Conservation (phyloP, 306 rosid species). For the Ziziphus jujuba region DNA sequence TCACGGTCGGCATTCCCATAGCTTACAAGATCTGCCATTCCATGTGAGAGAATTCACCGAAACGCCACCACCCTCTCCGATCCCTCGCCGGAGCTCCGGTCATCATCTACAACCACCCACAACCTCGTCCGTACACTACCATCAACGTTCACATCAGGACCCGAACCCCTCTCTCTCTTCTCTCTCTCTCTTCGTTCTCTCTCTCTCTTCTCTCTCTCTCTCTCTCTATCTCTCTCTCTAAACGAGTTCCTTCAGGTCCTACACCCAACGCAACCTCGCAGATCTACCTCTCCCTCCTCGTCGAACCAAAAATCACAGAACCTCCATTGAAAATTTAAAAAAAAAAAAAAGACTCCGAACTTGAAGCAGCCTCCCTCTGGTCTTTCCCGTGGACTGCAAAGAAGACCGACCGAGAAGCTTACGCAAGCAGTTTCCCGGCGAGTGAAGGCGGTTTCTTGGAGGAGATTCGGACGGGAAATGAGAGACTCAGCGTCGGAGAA, state of each 20-base stretch:
- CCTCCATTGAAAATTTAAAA: constrained; percentile 44
- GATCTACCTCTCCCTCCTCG: constrained; percentile 47
- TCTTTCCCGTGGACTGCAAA: constrained; percentile 16
- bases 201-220: constrained; percentile 19
- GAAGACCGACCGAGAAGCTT: constrained; percentile 10
- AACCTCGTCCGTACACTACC: constrained; percentile 61
- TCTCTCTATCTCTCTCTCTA: constrained; percentile 16
- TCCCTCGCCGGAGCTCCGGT: constrained; percentile 80
- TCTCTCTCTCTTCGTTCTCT: too few species aligned
- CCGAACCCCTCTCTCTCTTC: constrained; percentile 22
- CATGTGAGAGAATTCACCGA: constrained; percentile 69
- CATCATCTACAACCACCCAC: constrained; percentile 70
- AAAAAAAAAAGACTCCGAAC: constrained; percentile 20
- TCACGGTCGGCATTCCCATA: constrained; percentile 92
- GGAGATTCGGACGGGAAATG: constrained; percentile 22
- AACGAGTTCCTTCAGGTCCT: constrained; percentile 30
- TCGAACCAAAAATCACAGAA: constrained; percentile 29
- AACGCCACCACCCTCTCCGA: constrained; percentile 92
- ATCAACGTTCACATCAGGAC: constrained; percentile 58
- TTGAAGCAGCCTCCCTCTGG: not conserved
- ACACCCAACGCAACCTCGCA: constrained; percentile 30
- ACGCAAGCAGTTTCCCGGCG: constrained; percentile 12
- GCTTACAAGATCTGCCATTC: constrained; percentile 99
- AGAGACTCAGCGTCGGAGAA: constrained; percentile 37
- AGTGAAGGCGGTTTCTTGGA: not conserved